Evolutionary conservation across 192 early-diverging fungal genomes (phyloP).

Genomic region (Backusella circina): DNA sequence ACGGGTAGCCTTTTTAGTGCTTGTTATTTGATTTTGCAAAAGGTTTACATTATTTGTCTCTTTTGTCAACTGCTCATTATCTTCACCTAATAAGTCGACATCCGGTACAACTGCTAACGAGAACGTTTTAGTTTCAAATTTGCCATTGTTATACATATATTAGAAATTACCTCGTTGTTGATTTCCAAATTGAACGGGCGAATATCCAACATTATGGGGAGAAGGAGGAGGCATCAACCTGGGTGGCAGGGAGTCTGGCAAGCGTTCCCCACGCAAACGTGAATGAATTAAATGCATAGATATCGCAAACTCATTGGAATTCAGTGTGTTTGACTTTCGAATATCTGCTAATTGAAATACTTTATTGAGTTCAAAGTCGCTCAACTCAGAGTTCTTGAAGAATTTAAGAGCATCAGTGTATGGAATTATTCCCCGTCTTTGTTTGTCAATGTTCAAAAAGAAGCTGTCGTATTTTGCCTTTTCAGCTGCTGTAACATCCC

Average conservation of each 20-base stretch:
- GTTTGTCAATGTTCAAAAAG: slow-evolving; percentile 73
- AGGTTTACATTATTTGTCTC: slow-evolving; percentile 57
- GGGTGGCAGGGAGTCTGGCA: slow-evolving; percentile 56
- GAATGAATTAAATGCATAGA: slow-evolving; percentile 76
- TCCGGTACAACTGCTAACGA: slow-evolving; percentile 3
- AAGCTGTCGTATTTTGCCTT: slow-evolving; percentile 67
- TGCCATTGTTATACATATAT: not conserved
- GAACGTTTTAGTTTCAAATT: not conserved
- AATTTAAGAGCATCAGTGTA: slow-evolving; percentile 39
- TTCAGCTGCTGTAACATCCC: slow-evolving; percentile 76
- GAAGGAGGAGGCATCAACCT: slow-evolving; percentile 58
- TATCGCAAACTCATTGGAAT: slow-evolving; percentile 74
- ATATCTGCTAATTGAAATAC: slow-evolving; percentile 66
- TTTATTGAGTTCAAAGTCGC: slow-evolving; percentile 25
- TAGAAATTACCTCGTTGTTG: not conserved
- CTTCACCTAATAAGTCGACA: slow-evolving; percentile 33
- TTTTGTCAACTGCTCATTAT: slow-evolving; percentile 43
- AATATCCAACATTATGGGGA: slow-evolving; percentile 5
- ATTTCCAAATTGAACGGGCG: slow-evolving; percentile 2
- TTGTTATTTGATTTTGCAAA: slow-evolving; percentile 55
- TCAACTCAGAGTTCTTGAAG: slow-evolving; percentile 34
- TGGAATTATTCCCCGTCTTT: slow-evolving; percentile 60
- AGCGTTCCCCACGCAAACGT: slow-evolving; percentile 43
- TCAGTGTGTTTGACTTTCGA: slow-evolving; percentile 56
- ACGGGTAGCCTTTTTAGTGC: slow-evolving; percentile 44